Evolutionary conservation across 768 basidiomycete species (phyloP).

Genomic region (Chalciporus chontae): DNA sequence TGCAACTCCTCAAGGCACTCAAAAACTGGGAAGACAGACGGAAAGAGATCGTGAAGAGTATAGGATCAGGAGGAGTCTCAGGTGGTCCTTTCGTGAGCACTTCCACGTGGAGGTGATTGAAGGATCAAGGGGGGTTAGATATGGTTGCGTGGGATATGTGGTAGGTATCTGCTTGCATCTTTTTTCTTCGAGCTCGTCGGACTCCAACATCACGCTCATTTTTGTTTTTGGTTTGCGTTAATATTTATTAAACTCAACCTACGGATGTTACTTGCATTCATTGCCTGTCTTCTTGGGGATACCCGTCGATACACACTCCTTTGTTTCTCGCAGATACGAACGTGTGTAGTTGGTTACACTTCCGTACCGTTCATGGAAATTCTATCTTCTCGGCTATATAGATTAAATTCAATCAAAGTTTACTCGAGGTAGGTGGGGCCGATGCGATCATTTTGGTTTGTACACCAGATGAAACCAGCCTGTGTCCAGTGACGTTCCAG

Average conservation of each 20-base stretch:
- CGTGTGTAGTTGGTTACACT: constrained; percentile 11
- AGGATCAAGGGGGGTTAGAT: not conserved
- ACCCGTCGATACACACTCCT: constrained; percentile 8
- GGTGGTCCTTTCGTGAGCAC: not conserved
- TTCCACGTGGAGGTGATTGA: constrained; percentile 3
- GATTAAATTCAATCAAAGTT: constrained; percentile 13
- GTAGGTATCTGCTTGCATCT: not conserved
- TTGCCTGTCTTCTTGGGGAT: constrained; percentile 6
- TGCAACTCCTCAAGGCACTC: constrained; percentile 73
- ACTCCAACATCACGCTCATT: constrained; percentile 22
- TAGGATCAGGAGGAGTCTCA: constrained; percentile 37
- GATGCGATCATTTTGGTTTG: constrained; percentile 56
- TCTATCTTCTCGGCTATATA: constrained; percentile 1
- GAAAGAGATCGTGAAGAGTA: constrained; percentile 47
- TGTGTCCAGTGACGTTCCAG: constrained; percentile 51
- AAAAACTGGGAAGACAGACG: constrained; percentile 81
- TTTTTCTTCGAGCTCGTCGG: constrained; percentile 8
- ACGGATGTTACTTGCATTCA: not conserved
- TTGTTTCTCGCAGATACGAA: not conserved
- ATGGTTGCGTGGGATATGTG: not conserved
- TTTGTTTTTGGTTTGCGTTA: constrained; percentile 3
- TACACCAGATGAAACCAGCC: constrained; percentile 51
- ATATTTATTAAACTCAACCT: constrained; percentile 3
- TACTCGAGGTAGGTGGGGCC: constrained; percentile 6
- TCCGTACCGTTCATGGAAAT: constrained; percentile 7